phyloP scores from a whole-genome alignment of 164 flowering plant genomes.

The Vitis riparia region DNA sequence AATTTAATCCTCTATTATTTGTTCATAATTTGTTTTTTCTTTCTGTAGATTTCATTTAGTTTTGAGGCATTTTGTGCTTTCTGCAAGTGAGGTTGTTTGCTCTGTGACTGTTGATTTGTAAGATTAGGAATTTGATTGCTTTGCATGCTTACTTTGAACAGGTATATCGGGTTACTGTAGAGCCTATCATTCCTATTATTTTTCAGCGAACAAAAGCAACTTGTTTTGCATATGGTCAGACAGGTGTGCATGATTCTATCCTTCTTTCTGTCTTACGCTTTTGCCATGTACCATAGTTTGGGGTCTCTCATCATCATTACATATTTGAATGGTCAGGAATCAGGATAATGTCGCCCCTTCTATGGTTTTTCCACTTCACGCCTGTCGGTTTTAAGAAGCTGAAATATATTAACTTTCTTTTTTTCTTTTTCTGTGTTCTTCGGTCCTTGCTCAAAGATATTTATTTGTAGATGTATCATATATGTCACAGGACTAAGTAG shows the following conservation, averaged over 20 bases:
- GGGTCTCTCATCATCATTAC: no score
- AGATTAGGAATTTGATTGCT: conserved; percentile 5
- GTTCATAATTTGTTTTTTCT: background rate
- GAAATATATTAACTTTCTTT: no score
- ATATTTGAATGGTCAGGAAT: no score
- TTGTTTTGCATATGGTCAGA: conserved; percentile 99
- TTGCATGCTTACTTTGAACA: conserved; percentile 25
- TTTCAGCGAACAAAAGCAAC: conserved; percentile 97
- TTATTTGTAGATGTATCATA: no score
- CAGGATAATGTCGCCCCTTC: no score
- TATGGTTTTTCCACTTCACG: no score
- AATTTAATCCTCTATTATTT: background rate
- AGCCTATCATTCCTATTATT: conserved; percentile 91
- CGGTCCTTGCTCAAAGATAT: no score
- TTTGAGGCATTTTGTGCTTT: background rate
- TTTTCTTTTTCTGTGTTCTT: no score
- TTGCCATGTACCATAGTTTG: no score
- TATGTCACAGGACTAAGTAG: no score
- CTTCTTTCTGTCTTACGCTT: background rate
- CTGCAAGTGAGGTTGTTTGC: background rate
- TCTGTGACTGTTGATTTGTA: background rate
- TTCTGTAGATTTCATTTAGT: background rate
- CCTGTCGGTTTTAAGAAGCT: no score
- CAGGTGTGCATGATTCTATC: conserved; percentile 48
- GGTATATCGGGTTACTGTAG: conserved; percentile 89